A percentile compares a stretch with the other conserved stretches of the same genome.
Evolutionary conservation across 2,329 filamentous ascomycete species (phyloP).

Genomic region (Lomentospora prolificans): DNA sequence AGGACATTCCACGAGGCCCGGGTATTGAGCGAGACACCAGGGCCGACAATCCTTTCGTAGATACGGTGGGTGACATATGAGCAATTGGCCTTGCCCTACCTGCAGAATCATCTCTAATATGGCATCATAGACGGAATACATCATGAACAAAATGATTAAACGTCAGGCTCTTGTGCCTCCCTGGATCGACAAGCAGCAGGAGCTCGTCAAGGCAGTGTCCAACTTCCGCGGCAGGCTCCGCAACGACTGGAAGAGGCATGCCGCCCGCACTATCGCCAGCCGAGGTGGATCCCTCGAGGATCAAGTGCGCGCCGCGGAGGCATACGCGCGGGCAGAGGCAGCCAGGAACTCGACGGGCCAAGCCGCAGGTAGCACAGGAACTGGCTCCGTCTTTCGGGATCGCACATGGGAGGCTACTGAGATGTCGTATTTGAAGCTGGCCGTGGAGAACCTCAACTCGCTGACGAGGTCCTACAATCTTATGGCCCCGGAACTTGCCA

Average conservation of each 20-base stretch:
- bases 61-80: conserved; percentile 42
- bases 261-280: conserved; percentile 66
- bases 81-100: background rate
- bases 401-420: conserved; percentile 65
- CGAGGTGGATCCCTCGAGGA: conserved; percentile 63
- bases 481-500: conserved; percentile 83
- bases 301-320: conserved; percentile 62
- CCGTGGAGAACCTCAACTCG: conserved; percentile 67
- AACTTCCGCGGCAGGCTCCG: conserved; percentile 67
- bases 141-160: conserved; percentile 98
- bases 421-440: conserved; percentile 62
- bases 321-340: conserved; percentile 67
- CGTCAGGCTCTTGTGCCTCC: conserved; percentile 90
- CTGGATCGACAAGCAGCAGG: conserved; percentile 98
- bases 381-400: conserved; percentile 53
- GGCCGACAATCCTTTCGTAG: conserved; percentile 79
- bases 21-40: conserved; percentile 73
- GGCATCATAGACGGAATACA: conserved; percentile 71
- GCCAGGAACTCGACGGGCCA: conserved; percentile 46
- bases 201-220: conserved; percentile 59
- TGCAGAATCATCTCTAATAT: background rate
- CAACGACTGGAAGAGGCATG: conserved; percentile 77
- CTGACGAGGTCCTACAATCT: conserved; percentile 86
- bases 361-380: conserved; percentile 9
- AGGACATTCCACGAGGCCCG: conserved; percentile 68